These are phyloP conservation scores for Aspergillus wentii DNA, from an alignment of 495 filamentous ascomycete species.

Conservation along the genomic window DNA sequence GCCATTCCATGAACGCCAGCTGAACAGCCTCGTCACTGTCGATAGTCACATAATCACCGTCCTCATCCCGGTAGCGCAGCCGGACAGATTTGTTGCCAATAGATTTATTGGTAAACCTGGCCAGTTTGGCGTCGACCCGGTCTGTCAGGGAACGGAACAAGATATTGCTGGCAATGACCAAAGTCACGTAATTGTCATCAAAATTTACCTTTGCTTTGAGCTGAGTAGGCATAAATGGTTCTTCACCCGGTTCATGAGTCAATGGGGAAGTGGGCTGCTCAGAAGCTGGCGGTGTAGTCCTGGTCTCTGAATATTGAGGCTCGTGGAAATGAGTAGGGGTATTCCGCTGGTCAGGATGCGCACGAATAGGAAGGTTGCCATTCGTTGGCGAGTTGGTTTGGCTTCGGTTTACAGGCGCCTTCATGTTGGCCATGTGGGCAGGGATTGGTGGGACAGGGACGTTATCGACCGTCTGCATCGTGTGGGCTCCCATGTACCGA, in stretches of 20 bases:
- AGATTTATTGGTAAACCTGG: slow-evolving; percentile 71
- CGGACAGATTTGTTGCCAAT: slow-evolving; percentile 74
- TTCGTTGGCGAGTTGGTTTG: slow-evolving; percentile 62
- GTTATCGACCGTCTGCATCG: slow-evolving; percentile 62
- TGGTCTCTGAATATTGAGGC: slow-evolving; percentile 31
- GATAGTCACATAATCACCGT: slow-evolving; percentile 89
- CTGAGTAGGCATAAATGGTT: slow-evolving; percentile 53
- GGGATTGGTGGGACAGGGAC: slow-evolving; percentile 62
- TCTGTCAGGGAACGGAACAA: slow-evolving; percentile 87
- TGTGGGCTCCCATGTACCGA: slow-evolving; percentile 50
- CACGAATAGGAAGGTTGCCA: slow-evolving; percentile 42
- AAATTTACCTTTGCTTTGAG: slow-evolving; percentile 93
- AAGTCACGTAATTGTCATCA: slow-evolving; percentile 74
- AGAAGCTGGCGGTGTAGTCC: slow-evolving; percentile 20
- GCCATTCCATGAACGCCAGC: slow-evolving; percentile 89
- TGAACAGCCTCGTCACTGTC: slow-evolving; percentile 93
- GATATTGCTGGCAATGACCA: slow-evolving; percentile 91
- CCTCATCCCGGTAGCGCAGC: slow-evolving; percentile 86
- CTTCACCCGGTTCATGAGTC: slow-evolving; percentile 29
- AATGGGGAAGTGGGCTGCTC: slow-evolving; percentile 37
- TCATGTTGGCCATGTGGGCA: slow-evolving; percentile 54
- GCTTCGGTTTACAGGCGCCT: slow-evolving; percentile 60
- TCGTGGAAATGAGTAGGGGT: slow-evolving; percentile 34
- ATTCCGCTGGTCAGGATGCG: slow-evolving; percentile 17
- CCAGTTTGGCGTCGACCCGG: slow-evolving; percentile 94